phyloP scores from a whole-genome alignment of 2,329 filamentous ascomycete genomes.

The Colletotrichum echinochloae region DNA sequence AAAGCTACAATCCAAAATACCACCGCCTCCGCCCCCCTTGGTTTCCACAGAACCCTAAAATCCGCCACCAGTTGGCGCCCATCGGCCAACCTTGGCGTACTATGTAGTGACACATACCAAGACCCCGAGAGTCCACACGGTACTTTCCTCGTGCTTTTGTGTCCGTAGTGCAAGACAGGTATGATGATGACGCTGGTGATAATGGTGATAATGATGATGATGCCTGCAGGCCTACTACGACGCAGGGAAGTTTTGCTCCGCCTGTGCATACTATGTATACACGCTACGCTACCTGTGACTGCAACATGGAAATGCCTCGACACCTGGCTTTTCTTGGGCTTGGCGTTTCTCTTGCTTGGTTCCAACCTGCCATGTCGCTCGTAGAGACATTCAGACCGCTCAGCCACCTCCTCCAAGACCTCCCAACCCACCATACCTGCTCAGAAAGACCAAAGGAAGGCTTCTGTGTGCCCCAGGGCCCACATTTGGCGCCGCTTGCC shows the following conservation, averaged over 20 bases:
- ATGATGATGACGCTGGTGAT: background rate
- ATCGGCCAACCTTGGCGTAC: slow-evolving; percentile 29
- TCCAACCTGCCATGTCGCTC: background rate
- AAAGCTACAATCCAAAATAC: background rate
- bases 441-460: background rate
- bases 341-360: slow-evolving; percentile 22
- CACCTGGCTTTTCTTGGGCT: background rate
- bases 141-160: background rate
- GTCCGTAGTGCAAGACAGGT: background rate
- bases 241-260: background rate
- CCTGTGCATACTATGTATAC: background rate
- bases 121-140: slow-evolving; percentile 4
- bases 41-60: background rate
- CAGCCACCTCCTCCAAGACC: slow-evolving; percentile 17
- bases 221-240: background rate
- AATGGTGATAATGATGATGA: background rate
- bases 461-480: background rate
- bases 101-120: slow-evolving; percentile 37
- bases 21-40: background rate
- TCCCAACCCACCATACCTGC: no score
- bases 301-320: background rate
- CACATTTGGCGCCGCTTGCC: background rate
- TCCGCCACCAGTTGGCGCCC: slow-evolving; percentile 21
- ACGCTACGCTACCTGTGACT: background rate
- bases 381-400: slow-evolving; percentile 7